These are phyloP conservation scores for Stentor roeselii DNA, from an alignment of 73 alveolate species.

Conservation along the genomic window DNA sequence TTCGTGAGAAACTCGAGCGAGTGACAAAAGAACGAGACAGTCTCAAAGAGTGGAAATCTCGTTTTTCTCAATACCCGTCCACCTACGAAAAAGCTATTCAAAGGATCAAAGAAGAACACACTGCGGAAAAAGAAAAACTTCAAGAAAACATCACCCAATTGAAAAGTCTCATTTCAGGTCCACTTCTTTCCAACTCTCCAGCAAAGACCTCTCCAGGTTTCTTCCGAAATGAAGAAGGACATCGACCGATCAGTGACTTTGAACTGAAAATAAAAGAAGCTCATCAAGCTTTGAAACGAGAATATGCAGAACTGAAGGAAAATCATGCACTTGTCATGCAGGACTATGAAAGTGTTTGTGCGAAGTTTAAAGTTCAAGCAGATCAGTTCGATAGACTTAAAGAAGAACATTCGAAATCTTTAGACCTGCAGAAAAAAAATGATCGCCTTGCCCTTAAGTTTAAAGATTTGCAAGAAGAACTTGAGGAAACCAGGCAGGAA, in stretches of 20 bases:
- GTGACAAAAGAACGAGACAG: slow-evolving; percentile 3
- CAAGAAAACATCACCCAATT: background rate
- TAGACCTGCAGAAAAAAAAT: background rate
- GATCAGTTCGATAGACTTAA: background rate
- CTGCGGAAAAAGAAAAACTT: background rate
- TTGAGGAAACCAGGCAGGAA: background rate
- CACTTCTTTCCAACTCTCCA: background rate
- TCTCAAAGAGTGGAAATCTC: background rate
- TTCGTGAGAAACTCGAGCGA: background rate
- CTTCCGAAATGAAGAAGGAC: background rate
- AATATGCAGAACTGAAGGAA: background rate
- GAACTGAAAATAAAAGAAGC: background rate
- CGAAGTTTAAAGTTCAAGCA: background rate
- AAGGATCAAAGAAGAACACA: background rate
- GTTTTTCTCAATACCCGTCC: slow-evolving; percentile 17
- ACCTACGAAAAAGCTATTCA: slow-evolving; percentile 23
- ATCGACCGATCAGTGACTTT: background rate
- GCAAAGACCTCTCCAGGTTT: background rate
- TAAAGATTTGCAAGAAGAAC: background rate
- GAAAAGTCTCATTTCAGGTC: background rate
- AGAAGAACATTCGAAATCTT: background rate
- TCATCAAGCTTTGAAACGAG: background rate
- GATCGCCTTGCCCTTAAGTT: background rate
- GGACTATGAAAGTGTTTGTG: background rate
- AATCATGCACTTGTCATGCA: background rate